Evolutionary conservation across 2,329 filamentous ascomycete genomes (phyloP).

Genomic region (Kalmusia sp.): DNA sequence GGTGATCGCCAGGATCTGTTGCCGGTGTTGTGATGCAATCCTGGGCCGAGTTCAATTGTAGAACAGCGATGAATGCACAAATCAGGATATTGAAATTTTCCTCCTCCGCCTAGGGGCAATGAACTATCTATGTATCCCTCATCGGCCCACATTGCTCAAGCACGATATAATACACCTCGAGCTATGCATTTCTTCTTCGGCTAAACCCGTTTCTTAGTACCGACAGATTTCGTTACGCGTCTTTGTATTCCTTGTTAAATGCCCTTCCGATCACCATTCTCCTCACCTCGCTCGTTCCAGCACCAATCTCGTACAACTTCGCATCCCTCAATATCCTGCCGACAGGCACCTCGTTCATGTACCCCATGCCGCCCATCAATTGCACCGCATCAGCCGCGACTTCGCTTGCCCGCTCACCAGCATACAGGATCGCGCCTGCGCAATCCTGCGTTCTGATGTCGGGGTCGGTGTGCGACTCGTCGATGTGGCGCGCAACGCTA

Average conservation of each 20-base stretch:
- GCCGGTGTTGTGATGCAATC: too few species aligned
- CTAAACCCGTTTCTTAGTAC: too few species aligned
- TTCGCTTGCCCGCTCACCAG: slow-evolving; percentile 88
- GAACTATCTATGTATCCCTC: too few species aligned
- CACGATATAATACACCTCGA: too few species aligned
- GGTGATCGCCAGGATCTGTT: too few species aligned
- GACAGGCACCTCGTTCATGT: slow-evolving; percentile 92
- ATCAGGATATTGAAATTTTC: too few species aligned
- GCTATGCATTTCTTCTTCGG: neutral
- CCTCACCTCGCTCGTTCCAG: slow-evolving; percentile 91
- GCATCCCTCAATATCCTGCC: slow-evolving; percentile 81
- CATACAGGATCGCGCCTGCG: slow-evolving; percentile 91
- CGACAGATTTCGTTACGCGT: slow-evolving; percentile 14
- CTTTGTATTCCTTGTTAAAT: slow-evolving; percentile 82
- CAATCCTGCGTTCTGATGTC: slow-evolving; percentile 85
- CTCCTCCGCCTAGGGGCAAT: too few species aligned
- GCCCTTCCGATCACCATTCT: slow-evolving; percentile 92
- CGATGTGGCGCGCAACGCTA: slow-evolving; percentile 77
- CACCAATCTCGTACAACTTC: slow-evolving; percentile 94
- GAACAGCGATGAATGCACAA: too few species aligned
- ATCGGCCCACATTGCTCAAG: too few species aligned
- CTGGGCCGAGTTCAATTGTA: too few species aligned
- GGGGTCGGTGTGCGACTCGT: slow-evolving; percentile 60
- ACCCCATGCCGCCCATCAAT: slow-evolving; percentile 92
- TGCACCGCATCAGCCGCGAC: slow-evolving; percentile 88